Evolutionary conservation across 78 protist genomes (phyloP), one percentile per base, ranked within the genome.

Genomic region (Mantamonas sphyraenae): DNA sequence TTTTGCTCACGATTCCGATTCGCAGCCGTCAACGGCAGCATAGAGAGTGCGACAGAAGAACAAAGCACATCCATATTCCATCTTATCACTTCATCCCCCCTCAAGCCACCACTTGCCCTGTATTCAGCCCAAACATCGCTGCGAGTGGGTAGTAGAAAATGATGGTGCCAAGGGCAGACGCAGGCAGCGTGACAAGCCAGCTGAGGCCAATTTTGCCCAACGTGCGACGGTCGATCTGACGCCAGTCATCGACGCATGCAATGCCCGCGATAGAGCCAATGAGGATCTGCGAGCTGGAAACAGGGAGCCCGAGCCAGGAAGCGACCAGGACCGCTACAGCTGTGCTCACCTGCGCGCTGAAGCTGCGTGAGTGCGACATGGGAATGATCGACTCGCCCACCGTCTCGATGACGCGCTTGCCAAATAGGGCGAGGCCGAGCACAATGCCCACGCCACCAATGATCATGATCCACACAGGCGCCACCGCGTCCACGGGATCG

Each of bases 151-250:
- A n/a, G n/a, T n/a, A n/a, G n/a, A n/a, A n/a, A 58, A 58, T 16
- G 63, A 58, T 10, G n/a, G 63, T 28, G 63, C n/a, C n/a, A 24
- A 58, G n/a, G 31, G 26, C n/a, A n/a, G 68, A 3, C n/a, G 33
- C 28, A 8, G 80, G 80, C 26, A 75, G 35, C n/a, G 80, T 75
- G 31, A 75, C 63, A 7, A 64, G 28, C 80, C 76, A 64, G 56
- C 57, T 8, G 28, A 35, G 12, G 26, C 12, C 4, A 24, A 75
- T 75, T 12, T 5, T 38, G 42, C 71, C 30, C 33, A 75, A 57
- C 12, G 19, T 16, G 7, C 28, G 43, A 57, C 55, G 38, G 12
- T 58, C 55, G 31, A 60, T 50, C 51, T 35, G 19, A 3, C 30
- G 26, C 20, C 51, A 35, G 62, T 45, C 69, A 9, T 58, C 42